Evolutionary conservation across 768 basidiomycete genomes (phyloP).

Genomic region (Boletus pseudo-olivaceus): DNA sequence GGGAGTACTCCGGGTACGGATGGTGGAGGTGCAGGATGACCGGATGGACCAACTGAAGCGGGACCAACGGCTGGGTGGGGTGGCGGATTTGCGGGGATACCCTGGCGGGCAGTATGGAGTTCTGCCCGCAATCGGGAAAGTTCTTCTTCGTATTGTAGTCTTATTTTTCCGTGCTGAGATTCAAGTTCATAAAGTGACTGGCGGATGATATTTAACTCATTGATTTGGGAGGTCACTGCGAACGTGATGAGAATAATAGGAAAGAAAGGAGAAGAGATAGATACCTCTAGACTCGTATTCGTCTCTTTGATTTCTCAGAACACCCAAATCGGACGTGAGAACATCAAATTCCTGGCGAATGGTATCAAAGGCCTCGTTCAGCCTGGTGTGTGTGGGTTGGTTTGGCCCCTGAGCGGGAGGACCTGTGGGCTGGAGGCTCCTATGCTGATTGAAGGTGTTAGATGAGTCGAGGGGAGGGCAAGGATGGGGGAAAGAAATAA

Average conservation of each 20-base stretch:
- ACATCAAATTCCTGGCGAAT: conserved; percentile 84
- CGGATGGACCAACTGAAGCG: conserved; percentile 33
- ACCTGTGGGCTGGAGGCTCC: conserved; percentile 51
- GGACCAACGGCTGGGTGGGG: conserved; percentile 35
- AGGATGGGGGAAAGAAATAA: background rate
- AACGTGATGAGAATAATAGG: conserved; percentile 8
- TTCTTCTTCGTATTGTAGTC: conserved; percentile 86
- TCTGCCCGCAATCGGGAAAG: conserved; percentile 68
- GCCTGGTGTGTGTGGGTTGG: conserved; percentile 42
- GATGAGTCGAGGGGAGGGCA: background rate
- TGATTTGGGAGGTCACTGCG: conserved; percentile 76
- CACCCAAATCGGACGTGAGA: conserved; percentile 61
- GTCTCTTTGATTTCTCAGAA: conserved; percentile 74
- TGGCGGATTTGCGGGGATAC: conserved; percentile 33
- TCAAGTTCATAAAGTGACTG: conserved; percentile 92
- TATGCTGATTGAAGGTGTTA: conserved; percentile 38
- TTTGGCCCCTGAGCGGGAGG: conserved; percentile 42
- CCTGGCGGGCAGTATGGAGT: conserved; percentile 50
- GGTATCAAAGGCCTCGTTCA: conserved; percentile 77
- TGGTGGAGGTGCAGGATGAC: conserved; percentile 31
- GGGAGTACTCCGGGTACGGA: conserved; percentile 30
- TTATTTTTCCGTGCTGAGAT: conserved; percentile 78
- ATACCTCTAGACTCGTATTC: conserved; percentile 87
- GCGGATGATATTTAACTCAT: conserved; percentile 86
- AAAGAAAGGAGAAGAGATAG: background rate